Conservation (phyloP, 1,284 basidiomycete genomes). For the Schizophyllum amplum region DNA sequence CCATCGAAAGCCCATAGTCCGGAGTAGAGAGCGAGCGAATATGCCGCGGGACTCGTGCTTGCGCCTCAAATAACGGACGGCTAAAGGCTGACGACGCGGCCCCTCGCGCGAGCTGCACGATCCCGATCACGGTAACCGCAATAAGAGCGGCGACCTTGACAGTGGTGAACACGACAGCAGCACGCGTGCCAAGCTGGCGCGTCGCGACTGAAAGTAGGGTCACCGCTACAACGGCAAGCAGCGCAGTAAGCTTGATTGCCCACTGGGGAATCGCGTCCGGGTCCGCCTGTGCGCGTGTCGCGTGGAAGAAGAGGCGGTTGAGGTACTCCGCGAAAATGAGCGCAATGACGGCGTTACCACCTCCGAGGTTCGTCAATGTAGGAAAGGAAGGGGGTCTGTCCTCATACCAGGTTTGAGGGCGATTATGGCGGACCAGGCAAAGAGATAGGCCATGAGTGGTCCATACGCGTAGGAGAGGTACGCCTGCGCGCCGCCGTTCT, state of each 20-base stretch:
- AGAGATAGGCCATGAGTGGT: conserved; percentile 79
- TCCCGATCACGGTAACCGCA: conserved; percentile 63
- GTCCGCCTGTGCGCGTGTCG: conserved; percentile 51
- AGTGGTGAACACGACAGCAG: conserved; percentile 79
- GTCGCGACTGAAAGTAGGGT: conserved; percentile 75
- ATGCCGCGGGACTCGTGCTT: conserved; percentile 72
- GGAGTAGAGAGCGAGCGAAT: conserved; percentile 91
- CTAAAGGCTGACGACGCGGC: conserved; percentile 57
- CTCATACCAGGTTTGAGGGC: conserved; percentile 77
- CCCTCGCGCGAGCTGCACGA: conserved; percentile 66
- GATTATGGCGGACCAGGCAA: conserved; percentile 86
- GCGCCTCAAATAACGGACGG: conserved; percentile 67
- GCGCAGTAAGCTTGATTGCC: conserved; percentile 88
- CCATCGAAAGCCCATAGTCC: conserved; percentile 93
- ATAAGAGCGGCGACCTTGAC: conserved; percentile 57
- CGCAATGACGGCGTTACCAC: conserved; percentile 56
- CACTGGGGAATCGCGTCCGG: conserved; percentile 80
- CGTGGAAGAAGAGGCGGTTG: conserved; percentile 70
- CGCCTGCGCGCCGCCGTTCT: conserved; percentile 86
- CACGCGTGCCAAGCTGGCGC: conserved; percentile 71
- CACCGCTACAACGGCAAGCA: conserved; percentile 64
- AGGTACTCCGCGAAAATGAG: conserved; percentile 84
- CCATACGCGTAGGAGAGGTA: conserved; percentile 87
- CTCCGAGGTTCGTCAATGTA: conserved; percentile 22
- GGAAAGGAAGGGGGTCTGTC: conserved; percentile 12